Evolutionary conservation across 495 filamentous ascomycete genomes (phyloP).

Genomic region (Aspergillus nanangensis): DNA sequence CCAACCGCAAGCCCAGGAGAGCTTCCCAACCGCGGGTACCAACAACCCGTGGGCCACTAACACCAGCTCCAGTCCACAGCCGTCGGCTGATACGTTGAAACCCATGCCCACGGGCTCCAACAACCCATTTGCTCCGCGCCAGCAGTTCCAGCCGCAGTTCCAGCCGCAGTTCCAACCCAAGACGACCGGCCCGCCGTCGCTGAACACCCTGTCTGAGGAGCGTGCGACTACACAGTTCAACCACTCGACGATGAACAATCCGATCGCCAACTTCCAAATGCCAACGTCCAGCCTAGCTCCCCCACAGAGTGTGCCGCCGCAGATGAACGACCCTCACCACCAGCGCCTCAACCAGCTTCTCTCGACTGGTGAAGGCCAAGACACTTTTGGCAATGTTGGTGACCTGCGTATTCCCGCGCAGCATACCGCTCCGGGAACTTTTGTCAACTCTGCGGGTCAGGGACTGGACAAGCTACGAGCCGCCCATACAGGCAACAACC

Average conservation of each 20-base stretch:
- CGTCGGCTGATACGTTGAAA: slow-evolving; percentile 39
- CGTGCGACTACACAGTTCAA: slow-evolving; percentile 47
- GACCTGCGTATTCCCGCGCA: slow-evolving; percentile 93
- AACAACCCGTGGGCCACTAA: slow-evolving; percentile 79
- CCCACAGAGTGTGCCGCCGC: slow-evolving; percentile 41
- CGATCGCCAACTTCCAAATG: slow-evolving; percentile 48
- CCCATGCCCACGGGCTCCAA: slow-evolving; percentile 81
- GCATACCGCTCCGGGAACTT: slow-evolving; percentile 94
- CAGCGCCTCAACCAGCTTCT: slow-evolving; percentile 89
- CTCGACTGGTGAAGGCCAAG: slow-evolving; percentile 80
- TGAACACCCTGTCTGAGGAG: slow-evolving; percentile 68
- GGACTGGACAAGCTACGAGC: slow-evolving; percentile 64
- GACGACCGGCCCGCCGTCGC: slow-evolving; percentile 53
- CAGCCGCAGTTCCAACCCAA: slow-evolving; percentile 50
- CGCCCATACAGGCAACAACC: slow-evolving; percentile 84
- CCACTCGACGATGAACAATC: slow-evolving; percentile 44
- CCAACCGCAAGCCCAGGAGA: slow-evolving; percentile 46
- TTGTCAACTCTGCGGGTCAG: slow-evolving; percentile 89
- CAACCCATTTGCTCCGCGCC: slow-evolving; percentile 81
- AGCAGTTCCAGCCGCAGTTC: slow-evolving; percentile 36
- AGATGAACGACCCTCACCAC: slow-evolving; percentile 65
- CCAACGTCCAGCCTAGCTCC: slow-evolving; percentile 28
- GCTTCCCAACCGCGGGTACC: slow-evolving; percentile 62
- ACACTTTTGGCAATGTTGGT: slow-evolving; percentile 95
- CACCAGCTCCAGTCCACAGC: slow-evolving; percentile 29